These are phyloP conservation scores for Podaxis rugospora DNA, from an alignment of 768 basidiomycete species.

Conservation along the genomic window DNA sequence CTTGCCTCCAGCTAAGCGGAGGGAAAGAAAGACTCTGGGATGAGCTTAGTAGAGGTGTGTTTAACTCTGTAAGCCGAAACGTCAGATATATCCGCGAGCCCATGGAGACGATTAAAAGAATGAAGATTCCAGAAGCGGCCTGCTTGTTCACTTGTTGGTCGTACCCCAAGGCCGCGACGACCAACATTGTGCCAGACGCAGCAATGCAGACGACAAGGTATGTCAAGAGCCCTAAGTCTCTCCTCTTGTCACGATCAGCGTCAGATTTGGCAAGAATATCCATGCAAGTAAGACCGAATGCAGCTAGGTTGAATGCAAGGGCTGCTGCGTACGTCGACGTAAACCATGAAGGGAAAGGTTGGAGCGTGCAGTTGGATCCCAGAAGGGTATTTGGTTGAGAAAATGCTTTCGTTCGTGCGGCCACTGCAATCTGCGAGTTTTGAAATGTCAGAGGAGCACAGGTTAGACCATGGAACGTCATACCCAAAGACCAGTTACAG, in stretches of 20 bases:
- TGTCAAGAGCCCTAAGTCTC: background rate
- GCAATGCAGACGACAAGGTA: constrained; percentile 17
- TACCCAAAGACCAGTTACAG: constrained; percentile 27
- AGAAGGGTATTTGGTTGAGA: constrained; percentile 22
- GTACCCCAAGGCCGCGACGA: constrained; percentile 23
- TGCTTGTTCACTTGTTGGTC: constrained; percentile 24
- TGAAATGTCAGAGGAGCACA: background rate
- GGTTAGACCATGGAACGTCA: background rate
- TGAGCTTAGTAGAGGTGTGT: background rate
- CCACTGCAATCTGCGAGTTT: constrained; percentile 24
- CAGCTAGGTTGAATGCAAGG: background rate
- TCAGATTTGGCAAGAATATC: background rate
- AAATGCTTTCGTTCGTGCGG: constrained; percentile 23
- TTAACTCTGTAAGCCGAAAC: background rate
- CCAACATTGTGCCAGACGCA: constrained; percentile 23
- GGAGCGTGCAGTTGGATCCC: constrained; percentile 30
- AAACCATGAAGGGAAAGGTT: constrained; percentile 26
- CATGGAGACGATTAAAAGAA: constrained; percentile 27
- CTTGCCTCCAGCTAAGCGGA: background rate
- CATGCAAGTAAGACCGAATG: background rate
- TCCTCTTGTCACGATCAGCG: background rate
- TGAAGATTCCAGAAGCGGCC: constrained; percentile 22
- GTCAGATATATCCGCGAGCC: constrained; percentile 27
- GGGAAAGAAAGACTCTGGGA: background rate
- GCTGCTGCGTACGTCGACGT: constrained; percentile 26